phyloP scores from a whole-genome alignment of 2,329 filamentous ascomycete genomes.

The Lanzia echinophila region DNA sequence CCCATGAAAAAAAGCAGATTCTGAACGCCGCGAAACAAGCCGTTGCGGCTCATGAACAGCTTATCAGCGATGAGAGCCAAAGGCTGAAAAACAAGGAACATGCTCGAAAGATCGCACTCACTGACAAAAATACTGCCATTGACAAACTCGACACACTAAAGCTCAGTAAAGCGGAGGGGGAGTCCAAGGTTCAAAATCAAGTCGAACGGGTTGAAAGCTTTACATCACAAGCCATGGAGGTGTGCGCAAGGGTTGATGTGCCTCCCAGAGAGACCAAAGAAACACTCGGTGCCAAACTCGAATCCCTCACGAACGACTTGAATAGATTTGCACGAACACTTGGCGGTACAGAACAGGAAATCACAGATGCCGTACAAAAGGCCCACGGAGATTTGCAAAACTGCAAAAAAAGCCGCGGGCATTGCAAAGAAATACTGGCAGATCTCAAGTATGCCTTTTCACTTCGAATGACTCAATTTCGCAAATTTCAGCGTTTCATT shows the following conservation, averaged over 20 bases:
- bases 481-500: slow-evolving; percentile 74
- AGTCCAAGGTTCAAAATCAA: slow-evolving; percentile 43
- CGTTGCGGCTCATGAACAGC: slow-evolving; percentile 33
- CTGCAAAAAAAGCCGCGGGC: slow-evolving; percentile 39
- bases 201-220: slow-evolving; percentile 45
- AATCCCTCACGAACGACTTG: slow-evolving; percentile 53
- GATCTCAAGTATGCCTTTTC: slow-evolving; percentile 53
- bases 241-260: slow-evolving; percentile 54
- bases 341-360: slow-evolving; percentile 59
- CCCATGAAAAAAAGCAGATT: slow-evolving; percentile 30
- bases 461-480: slow-evolving; percentile 69
- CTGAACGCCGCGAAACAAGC: slow-evolving; percentile 35
- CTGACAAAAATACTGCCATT: slow-evolving; percentile 56
- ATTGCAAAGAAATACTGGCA: slow-evolving; percentile 36
- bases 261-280: slow-evolving; percentile 56
- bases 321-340: slow-evolving; percentile 47
- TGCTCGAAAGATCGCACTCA: slow-evolving; percentile 46
- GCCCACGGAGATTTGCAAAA: slow-evolving; percentile 36
- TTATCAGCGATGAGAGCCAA: slow-evolving; percentile 48
- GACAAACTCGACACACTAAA: slow-evolving; percentile 44
- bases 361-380: slow-evolving; percentile 42
- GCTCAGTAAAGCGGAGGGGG: slow-evolving; percentile 38
- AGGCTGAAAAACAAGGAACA: slow-evolving; percentile 45
- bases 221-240: slow-evolving; percentile 44
- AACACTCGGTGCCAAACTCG: slow-evolving; percentile 48